phyloP scores from a whole-genome alignment of 441 rosid species.

The Adansonia madagascariensis region DNA sequence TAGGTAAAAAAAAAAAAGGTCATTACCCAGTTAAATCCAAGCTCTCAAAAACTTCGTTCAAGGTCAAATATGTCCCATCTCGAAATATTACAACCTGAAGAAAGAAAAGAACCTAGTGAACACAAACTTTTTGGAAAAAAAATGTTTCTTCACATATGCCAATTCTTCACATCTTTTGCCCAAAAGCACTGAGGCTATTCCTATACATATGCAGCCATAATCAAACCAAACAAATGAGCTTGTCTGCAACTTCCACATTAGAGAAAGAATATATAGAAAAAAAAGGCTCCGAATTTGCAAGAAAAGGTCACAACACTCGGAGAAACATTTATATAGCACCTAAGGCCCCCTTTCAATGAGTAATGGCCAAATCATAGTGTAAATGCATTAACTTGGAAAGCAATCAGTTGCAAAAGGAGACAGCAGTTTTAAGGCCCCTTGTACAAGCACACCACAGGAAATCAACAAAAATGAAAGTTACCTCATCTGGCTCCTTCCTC shows the following conservation, averaged over 20 bases:
- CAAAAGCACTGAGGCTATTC: neutral
- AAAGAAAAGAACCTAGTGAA: conserved; percentile 17
- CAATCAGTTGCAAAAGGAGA: neutral
- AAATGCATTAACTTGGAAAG: conserved; percentile 9
- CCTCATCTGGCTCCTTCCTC: conserved; percentile 99
- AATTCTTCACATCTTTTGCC: neutral
- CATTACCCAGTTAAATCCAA: conserved; percentile 89
- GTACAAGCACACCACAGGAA: conserved; percentile 16
- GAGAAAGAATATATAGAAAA: neutral
- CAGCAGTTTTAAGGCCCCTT: neutral
- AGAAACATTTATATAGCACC: neutral
- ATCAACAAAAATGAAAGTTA: conserved; percentile 31
- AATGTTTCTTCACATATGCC: neutral
- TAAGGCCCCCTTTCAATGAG: neutral
- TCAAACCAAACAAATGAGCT: neutral
- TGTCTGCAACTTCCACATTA: neutral
- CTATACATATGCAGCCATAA: neutral
- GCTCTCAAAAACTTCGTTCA: conserved; percentile 97
- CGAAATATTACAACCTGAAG: conserved; percentile 95
- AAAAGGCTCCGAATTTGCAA: neutral
- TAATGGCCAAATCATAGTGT: neutral
- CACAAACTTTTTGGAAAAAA: neutral
- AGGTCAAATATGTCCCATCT: conserved; percentile 95
- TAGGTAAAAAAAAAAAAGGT: neutral
- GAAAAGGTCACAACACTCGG: neutral